Base-by-base conservation (phyloP, 306 rosid species). In the Adenanthera pavonina region DNA sequence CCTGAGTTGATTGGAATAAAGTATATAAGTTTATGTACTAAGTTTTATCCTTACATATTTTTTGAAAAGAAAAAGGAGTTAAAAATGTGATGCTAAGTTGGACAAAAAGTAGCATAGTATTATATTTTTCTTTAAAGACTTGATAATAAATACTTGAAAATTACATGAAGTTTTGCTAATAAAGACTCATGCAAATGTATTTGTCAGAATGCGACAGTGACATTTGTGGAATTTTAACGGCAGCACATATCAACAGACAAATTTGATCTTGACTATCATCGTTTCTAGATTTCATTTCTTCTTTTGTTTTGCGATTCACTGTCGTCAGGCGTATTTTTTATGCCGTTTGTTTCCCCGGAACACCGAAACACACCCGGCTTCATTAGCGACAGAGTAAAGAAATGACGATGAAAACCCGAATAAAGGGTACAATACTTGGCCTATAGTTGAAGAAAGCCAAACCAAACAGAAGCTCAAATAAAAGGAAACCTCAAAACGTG, bases 401-500 rank as follows among this genome's bases (percentile, higher is more conserved):
- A 44, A 20, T 19, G 33, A 12, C 74, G 38, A 20, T 4, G 38
- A 44, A 69, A 69, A 7, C 74, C 9, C 74, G 17, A 41, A 8
- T 14, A 33, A 25, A 38, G 54, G 12, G 20, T 20, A 49, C 14
- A 48, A 30, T 48, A 44, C 84, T 86, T 86, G 59, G 51, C 82
- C 82, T 86, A 64, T 30, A 47, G 76, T 80, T 76, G 65, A 88
- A 86, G 88, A 41, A 74, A 81, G 53, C 83, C 57, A 72, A 47
- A 57, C 71, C 56, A 47, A 44, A 44, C 2, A 35, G 36, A 68
- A 36, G 25, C 43, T 74, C 48, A 14, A 84, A 60, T 34, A 13
- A 1, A 13, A 68, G 10, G 35, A 68, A 11, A 68, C 73, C 73
- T 66, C 64, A 81, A 69, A 20, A 82, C 44, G 10, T 38, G 33